Base-by-base conservation (phyloP, 2,329 filamentous ascomycete species). In the Biscogniauxia marginata region DNA sequence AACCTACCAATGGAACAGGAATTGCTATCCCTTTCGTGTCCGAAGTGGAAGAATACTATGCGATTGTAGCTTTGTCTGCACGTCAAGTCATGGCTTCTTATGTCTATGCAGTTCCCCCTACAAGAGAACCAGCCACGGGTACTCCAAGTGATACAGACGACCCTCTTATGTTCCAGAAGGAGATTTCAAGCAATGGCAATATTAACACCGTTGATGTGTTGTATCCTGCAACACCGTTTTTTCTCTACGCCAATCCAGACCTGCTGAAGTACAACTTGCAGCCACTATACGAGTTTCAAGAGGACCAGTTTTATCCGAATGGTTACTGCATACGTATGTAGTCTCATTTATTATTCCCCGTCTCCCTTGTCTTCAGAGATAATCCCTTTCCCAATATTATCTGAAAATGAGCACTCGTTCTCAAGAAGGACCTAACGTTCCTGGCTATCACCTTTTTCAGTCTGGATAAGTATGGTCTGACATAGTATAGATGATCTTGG, bases 161-260 rank as follows among this genome's bases (percentile, higher is more conserved):
- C 60, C 88, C 88, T 0, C 79, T 93, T 24, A 72, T 93, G 47
- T 93, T 93, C 72, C 74, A 92, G 59, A 93, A 95, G 69, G 90
- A 93, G 70, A 93, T 95, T 53, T 91, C 88, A 0, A 91, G 88
- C 6, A 88, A 93, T 62, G 90, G 63, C 2, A 93, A 95, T 65
- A 85, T 86, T 68, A 90, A 93, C 67, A 93, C 90, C 0, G 88
- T 93, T 6, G 90, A 93, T 73, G 89, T 95, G 52, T 90, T 93
- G 63, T 93, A 92, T 74, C 90, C 90, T 0, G 82, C 89, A 0
- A 90, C 90, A 68, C 89, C 90, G 0, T 93, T 93, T 78, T 93
- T 93, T 75, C 71, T 93, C 8, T 93, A 93, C 69, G 91, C 89
- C 21, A 91, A 92, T 65, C 90, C 90, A 1, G 79, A 83, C 52